A percentile compares a stretch with the other conserved stretches of the same genome.
phyloP scores from a whole-genome alignment of 768 basidiomycete species.

The Mycena leptocephala region DNA sequence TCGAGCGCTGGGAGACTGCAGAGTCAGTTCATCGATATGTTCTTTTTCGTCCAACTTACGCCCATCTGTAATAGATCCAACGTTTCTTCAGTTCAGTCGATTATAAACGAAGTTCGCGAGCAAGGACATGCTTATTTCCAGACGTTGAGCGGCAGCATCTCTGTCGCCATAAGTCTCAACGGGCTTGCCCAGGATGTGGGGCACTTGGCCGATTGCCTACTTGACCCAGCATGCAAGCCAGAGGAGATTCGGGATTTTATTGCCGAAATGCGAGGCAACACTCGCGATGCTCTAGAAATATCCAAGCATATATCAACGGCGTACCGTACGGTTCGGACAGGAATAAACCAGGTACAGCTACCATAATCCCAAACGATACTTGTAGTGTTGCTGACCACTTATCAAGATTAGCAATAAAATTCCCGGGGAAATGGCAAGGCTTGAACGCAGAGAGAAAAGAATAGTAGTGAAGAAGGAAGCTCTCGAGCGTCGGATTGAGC shows the following conservation, averaged over 20 bases:
- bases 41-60: background rate
- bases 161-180: constrained; percentile 9
- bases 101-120: constrained; percentile 31
- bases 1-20: constrained; percentile 28
- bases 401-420: constrained; percentile 31
- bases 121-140: constrained; percentile 28
- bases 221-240: constrained; percentile 1
- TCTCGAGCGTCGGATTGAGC: constrained; percentile 22
- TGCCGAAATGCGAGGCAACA: constrained; percentile 5
- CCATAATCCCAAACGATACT: too few relatives aligned
- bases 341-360: background rate
- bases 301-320: constrained; percentile 6
- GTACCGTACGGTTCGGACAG: constrained; percentile 1
- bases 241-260: constrained; percentile 22
- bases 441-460: constrained; percentile 23
- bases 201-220: background rate
- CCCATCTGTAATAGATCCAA: constrained; percentile 25
- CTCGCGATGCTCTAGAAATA: background rate
- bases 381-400: background rate
- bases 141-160: constrained; percentile 26
- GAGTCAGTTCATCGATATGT: background rate
- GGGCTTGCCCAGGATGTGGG: constrained; percentile 9
- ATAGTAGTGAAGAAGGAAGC: background rate
- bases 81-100: constrained; percentile 23
- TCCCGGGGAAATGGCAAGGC: constrained; percentile 27